Percentiles rank a stretch among this genome's conserved stretches.
These are phyloP conservation scores for Decorospora gaudefroyi DNA, from an alignment of 2,329 filamentous ascomycete species.

Conservation along the genomic window DNA sequence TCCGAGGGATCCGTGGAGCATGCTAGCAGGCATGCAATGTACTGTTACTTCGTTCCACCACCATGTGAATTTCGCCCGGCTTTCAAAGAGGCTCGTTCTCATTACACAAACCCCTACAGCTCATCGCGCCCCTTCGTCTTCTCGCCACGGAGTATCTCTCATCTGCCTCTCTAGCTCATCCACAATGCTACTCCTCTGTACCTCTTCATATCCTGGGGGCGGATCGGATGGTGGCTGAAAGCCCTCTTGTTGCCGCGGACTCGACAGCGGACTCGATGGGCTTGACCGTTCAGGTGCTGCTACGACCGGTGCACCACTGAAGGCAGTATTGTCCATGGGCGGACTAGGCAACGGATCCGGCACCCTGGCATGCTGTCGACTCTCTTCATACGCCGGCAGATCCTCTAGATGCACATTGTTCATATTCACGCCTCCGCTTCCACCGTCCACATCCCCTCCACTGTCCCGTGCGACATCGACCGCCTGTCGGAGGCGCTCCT, in stretches of 20 bases:
- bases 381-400: conserved; percentile 81
- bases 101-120: conserved; percentile 7
- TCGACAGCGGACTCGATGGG: conserved; percentile 39
- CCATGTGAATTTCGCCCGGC: too few species aligned
- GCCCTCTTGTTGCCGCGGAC: conserved; percentile 35
- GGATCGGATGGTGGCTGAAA: conserved; percentile 69
- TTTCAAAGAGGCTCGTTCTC: too few species aligned
- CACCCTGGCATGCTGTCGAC: conserved; percentile 47
- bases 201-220: conserved; percentile 89
- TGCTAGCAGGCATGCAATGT: too few species aligned
- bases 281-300: conserved; percentile 26
- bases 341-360: conserved; percentile 41
- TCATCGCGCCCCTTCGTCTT: conserved; percentile 21
- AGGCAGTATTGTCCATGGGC: conserved; percentile 12
- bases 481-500: conserved; percentile 79
- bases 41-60: too few species aligned
- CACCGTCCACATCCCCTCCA: conserved; percentile 53
- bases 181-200: conserved; percentile 78
- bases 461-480: conserved; percentile 73
- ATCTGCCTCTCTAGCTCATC: conserved; percentile 67
- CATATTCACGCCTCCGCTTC: conserved; percentile 56
- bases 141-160: conserved; percentile 28
- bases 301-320: conserved; percentile 21
- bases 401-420: conserved; percentile 79
- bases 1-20: too few species aligned